Evolutionary conservation across 768 basidiomycete species (phyloP).

Genomic region (Suillus clintonianus): DNA sequence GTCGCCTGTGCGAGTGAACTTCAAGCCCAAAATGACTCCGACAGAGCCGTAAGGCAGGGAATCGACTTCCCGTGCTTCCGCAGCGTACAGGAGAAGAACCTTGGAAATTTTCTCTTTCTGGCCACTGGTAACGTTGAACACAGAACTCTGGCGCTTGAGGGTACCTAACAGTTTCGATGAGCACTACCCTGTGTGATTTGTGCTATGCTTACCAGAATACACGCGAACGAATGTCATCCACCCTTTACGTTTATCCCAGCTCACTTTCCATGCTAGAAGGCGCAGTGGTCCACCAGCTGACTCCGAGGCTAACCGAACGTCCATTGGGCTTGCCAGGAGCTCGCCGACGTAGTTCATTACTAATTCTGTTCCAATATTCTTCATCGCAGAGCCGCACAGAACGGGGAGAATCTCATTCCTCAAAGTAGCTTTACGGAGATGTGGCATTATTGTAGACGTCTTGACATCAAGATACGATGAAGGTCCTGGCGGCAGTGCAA

Average conservation of each 20-base stretch:
- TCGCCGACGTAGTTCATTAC: conserved; percentile 83
- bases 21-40: conserved; percentile 82
- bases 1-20: conserved; percentile 84
- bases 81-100: conserved; percentile 77
- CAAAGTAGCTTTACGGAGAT: conserved; percentile 70
- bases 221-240: conserved; percentile 95
- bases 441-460: conserved; percentile 51
- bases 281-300: conserved; percentile 51
- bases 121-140: conserved; percentile 68
- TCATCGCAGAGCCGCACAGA: conserved; percentile 80
- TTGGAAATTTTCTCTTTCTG: conserved; percentile 75
- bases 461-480: conserved; percentile 69
- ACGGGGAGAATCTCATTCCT: conserved; percentile 72
- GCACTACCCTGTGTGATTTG: not conserved
- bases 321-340: conserved; percentile 75
- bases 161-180: conserved; percentile 44
- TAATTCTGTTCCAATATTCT: conserved; percentile 78
- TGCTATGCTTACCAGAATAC: conserved; percentile 66
- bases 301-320: conserved; percentile 53
- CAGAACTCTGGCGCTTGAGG: conserved; percentile 57
- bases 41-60: conserved; percentile 79
- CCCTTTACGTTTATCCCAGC: conserved; percentile 78
- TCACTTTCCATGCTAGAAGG: conserved; percentile 85
- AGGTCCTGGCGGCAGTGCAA: conserved; percentile 55
- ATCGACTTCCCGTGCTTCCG: conserved; percentile 75